phyloP scores from a whole-genome alignment of 495 filamentous ascomycete species.

The Chaetomium tenue region DNA sequence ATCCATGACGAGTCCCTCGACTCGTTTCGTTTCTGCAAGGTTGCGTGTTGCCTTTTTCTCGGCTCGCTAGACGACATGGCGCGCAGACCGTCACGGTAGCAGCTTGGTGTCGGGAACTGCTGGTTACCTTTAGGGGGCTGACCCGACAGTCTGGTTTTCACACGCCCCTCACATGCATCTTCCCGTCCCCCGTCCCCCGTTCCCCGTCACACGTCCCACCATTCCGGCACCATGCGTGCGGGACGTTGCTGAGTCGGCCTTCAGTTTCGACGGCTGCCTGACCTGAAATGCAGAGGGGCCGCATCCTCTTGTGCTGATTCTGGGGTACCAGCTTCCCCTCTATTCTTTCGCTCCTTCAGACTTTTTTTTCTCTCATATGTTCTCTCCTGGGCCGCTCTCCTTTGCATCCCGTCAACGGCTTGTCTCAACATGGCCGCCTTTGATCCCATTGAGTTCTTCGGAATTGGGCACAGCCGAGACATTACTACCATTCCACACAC shows the following conservation, averaged over 20 bases:
- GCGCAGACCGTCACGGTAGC: constrained; percentile 3
- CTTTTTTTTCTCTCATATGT: too few species aligned
- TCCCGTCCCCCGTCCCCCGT: neutral
- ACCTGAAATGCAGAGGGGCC: neutral
- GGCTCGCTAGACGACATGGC: neutral
- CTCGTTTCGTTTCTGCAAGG: neutral
- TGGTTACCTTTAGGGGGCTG: neutral
- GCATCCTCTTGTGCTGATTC: neutral
- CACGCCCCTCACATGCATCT: neutral
- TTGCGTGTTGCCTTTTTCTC: neutral
- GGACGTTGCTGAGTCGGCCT: neutral
- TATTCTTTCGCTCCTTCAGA: neutral
- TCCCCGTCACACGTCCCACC: neutral
- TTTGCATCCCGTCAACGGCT: neutral
- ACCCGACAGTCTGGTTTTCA: constrained; percentile 14
- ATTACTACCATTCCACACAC: constrained; percentile 5
- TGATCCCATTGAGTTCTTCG: constrained; percentile 19
- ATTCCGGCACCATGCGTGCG: neutral
- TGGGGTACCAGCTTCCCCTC: neutral
- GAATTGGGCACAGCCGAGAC: constrained; percentile 20
- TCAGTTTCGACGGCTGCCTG: neutral
- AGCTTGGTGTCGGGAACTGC: neutral
- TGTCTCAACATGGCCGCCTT: constrained; percentile 21
- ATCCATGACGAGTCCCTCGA: neutral
- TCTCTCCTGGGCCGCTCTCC: too few species aligned